Evolutionary conservation across 225 moss, liverwort and hornwort species (phyloP), one percentile per base, ranked within the genome.

Genomic region (Takakia lepidozioides): DNA sequence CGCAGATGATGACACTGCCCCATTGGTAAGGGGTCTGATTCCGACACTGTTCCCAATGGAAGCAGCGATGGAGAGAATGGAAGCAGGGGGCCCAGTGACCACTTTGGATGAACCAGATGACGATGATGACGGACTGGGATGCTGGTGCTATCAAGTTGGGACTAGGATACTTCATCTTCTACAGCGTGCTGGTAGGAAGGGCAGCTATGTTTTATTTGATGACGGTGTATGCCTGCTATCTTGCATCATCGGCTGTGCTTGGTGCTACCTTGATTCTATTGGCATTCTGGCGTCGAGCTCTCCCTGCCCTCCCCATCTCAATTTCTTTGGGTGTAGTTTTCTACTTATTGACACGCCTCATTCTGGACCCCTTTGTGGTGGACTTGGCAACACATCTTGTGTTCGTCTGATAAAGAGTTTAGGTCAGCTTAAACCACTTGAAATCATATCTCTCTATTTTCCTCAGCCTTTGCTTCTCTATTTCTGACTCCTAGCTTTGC

Each of bases 161-260:
- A 5, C 61, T 98, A 25, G 98, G 98, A 11, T 91, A 98, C 73
- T 98, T 98, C 71, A 78, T 98, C 22, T 98, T 98, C 56, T 98
- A 98, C 56, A 98, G 98, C 48, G 85, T 98, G 26, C 71, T 98
- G 56, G 98, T 98, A 52, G 98, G 98, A 48, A 77, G 98, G 53
- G 98, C 98, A 39, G 98, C 98, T 29, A 98, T 91, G 98, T 98
- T 87, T 59, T 91, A 98, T 54, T 65, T 91, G 63, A 87, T 87
- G 98, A 98, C 98, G 25, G 98, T 98, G 16, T 98, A 98, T 63
- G 91, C 91, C n/a, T 98, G 98, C 64, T 91, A 98, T 61, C 80
- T 98, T 20, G 98, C 91, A 5, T 87, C 91, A 40, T 76, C 91
- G 45, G 85, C 87, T 46, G 98, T 91, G 38, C 66, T 98, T 5